phyloP scores from a whole-genome alignment of 2,329 filamentous ascomycete genomes.

The Fusarium staphyleae region DNA sequence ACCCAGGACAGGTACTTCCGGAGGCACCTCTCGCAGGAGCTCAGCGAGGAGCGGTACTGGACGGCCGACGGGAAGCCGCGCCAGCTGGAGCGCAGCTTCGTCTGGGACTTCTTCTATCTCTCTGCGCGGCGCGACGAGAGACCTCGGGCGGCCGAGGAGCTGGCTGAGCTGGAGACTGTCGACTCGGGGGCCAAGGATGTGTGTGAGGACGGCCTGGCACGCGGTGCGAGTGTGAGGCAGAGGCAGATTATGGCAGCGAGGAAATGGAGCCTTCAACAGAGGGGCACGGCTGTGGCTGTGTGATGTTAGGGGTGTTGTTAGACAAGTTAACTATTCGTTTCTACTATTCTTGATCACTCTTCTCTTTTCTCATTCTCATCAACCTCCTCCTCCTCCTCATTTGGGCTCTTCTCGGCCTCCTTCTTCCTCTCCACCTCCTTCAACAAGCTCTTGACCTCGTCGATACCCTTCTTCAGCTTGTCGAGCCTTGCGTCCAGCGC shows the following conservation, averaged over 20 bases:
- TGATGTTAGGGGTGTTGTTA: too few relatives aligned
- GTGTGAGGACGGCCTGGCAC: conserved; percentile 1
- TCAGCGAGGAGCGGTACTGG: conserved; percentile 58
- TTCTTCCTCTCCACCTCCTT: background rate
- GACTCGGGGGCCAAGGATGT: conserved; percentile 28
- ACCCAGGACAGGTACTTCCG: conserved; percentile 56
- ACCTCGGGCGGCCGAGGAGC: conserved; percentile 18
- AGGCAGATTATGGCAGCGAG: conserved; percentile 36
- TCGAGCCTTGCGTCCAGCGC: conserved; percentile 27
- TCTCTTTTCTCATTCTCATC: background rate
- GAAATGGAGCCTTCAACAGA: conserved; percentile 35
- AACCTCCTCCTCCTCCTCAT: conserved; percentile 5
- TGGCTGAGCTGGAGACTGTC: conserved; percentile 31
- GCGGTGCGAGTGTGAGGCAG: conserved; percentile 29
- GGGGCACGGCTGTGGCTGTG: conserved; percentile 13
- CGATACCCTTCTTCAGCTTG: conserved; percentile 25
- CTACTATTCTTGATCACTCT: background rate
- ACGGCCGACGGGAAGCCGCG: conserved; percentile 53
- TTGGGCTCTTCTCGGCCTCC: background rate
- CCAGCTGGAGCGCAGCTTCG: conserved; percentile 51
- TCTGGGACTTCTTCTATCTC: conserved; percentile 54
- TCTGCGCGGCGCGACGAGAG: conserved; percentile 47
- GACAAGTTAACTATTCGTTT: too few relatives aligned
- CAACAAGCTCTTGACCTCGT: conserved; percentile 14
- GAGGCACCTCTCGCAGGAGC: conserved; percentile 53